Evolutionary conservation across 148 eudicot genomes (phyloP).

Genomic region (Chenopodium quinoa): DNA sequence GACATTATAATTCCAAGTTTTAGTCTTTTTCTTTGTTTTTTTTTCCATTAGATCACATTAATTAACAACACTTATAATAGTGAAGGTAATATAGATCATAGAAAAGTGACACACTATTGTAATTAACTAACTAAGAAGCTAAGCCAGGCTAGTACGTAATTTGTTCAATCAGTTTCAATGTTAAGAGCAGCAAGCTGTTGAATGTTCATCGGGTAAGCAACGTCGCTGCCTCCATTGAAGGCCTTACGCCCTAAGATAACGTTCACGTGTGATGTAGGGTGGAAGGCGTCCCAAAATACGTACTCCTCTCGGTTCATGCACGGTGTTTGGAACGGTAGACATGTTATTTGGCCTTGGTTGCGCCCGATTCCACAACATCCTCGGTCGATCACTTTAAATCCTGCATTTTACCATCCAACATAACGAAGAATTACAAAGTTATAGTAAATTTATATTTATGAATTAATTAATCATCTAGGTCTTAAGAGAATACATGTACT

Average conservation of each 20-base stretch:
- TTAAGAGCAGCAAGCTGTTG: constrained; percentile 70
- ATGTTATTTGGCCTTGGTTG: constrained; percentile 83
- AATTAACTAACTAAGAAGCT: not conserved
- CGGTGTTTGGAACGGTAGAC: constrained; percentile 77
- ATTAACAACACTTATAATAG: not conserved
- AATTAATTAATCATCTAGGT: no score
- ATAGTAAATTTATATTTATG: not conserved
- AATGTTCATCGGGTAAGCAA: constrained; percentile 75
- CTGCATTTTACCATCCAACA: constrained; percentile 29
- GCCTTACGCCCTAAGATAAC: constrained; percentile 65
- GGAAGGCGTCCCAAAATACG: constrained; percentile 95
- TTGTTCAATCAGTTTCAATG: constrained; percentile 1
- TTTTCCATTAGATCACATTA: not conserved
- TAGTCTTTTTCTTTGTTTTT: not conserved
- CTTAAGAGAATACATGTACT: no score
- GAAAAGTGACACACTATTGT: not conserved
- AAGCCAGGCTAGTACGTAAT: not conserved
- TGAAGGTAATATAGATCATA: not conserved
- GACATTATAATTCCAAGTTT: not conserved
- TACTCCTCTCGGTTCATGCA: constrained; percentile 62
- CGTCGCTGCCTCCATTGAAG: constrained; percentile 54
- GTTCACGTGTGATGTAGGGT: constrained; percentile 78
- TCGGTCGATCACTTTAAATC: constrained; percentile 52
- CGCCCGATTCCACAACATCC: constrained; percentile 95
- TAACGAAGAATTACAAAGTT: not conserved